These are phyloP conservation scores for Aspergillus alliaceus DNA, from an alignment of 2,329 filamentous ascomycete species.

Conservation along the genomic window DNA sequence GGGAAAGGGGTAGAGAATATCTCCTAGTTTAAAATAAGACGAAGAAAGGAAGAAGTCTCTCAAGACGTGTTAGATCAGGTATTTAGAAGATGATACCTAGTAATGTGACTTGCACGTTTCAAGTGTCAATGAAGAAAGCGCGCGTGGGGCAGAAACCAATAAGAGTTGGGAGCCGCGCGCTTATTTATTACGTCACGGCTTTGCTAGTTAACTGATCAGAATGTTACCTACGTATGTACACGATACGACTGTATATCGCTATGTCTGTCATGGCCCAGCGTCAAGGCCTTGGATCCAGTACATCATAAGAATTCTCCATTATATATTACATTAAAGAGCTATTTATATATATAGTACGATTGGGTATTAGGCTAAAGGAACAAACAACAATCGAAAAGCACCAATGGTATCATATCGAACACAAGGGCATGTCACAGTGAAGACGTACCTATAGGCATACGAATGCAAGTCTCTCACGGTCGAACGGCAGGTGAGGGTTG, in stretches of 20 bases:
- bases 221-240: no score
- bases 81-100: no score
- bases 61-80: no score
- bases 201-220: neutral
- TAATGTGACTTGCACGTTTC: no score
- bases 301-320: conserved; percentile 9
- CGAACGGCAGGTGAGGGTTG: neutral
- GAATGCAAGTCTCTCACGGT: neutral
- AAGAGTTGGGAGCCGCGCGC: no score
- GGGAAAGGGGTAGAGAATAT: no score
- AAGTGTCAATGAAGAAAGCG: neutral
- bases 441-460: conserved; percentile 5
- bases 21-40: no score
- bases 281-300: no score
- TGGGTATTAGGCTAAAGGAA: conserved; percentile 18
- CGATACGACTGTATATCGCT: no score
- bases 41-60: no score
- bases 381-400: conserved; percentile 4
- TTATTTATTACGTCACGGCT: neutral
- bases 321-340: conserved; percentile 20
- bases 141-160: neutral
- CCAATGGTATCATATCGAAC: conserved; percentile 22
- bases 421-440: conserved; percentile 5
- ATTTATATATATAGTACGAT: conserved; percentile 18
- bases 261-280: no score